Evolutionary conservation across 208 protist genomes (phyloP).

Genomic region (Crithidia mellificae): DNA sequence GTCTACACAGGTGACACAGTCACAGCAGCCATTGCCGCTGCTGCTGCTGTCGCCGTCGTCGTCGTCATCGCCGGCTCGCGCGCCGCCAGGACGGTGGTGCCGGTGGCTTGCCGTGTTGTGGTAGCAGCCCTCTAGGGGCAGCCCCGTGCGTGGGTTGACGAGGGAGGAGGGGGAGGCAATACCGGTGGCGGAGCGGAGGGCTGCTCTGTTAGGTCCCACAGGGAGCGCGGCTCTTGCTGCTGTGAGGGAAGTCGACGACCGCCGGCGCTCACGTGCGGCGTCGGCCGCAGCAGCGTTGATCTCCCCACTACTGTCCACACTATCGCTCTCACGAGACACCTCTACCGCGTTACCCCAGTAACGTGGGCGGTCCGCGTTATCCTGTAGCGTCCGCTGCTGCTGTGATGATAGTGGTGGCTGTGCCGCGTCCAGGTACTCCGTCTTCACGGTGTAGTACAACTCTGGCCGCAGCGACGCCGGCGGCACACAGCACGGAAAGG

Average conservation of each 20-base stretch:
- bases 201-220: not conserved
- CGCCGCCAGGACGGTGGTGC: not conserved
- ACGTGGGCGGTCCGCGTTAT: not conserved
- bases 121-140: constrained; percentile 49
- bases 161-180: constrained; percentile 27
- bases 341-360: constrained; percentile 17
- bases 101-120: constrained; percentile 14
- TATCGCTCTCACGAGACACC: constrained; percentile 11
- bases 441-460: constrained; percentile 44
- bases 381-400: not conserved
- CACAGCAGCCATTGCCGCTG: constrained; percentile 23
- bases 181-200: constrained; percentile 19
- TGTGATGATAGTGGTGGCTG: no score
- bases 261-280: not conserved
- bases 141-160: constrained; percentile 28
- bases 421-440: not conserved
- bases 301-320: not conserved
- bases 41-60: no score
- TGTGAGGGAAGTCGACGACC: not conserved
- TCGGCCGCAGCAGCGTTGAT: not conserved
- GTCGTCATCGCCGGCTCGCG: no score
- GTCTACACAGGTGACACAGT: constrained; percentile 23
- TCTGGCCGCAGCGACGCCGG: constrained; percentile 41
- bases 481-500: constrained; percentile 50
- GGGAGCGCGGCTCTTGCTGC: no score